Percentiles rank a stretch among this genome's conserved stretches.
These are phyloP conservation scores for Terfezia claveryi DNA, from an alignment of 495 filamentous ascomycete species.

Conservation along the genomic window DNA sequence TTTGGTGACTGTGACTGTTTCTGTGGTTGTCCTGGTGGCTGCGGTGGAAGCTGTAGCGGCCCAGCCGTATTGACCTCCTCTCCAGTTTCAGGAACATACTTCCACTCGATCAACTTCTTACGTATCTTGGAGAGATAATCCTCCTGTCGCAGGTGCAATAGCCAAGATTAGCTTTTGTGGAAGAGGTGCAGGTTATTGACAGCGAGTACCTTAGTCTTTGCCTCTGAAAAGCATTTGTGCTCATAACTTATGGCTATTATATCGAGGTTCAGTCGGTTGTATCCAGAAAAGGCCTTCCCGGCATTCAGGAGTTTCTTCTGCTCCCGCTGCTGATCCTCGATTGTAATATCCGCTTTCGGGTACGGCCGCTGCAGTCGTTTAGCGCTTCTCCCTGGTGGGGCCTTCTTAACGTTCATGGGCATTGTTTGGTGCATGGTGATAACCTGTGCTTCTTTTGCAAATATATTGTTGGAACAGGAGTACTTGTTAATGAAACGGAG, in stretches of 20 bases:
- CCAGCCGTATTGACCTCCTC: conserved; percentile 1
- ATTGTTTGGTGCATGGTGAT: background rate
- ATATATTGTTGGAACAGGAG: background rate
- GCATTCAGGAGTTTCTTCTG: conserved; percentile 6
- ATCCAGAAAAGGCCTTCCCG: conserved; percentile 11
- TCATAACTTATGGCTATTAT: conserved; percentile 16
- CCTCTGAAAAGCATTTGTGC: conserved; percentile 13
- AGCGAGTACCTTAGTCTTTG: conserved; percentile 9
- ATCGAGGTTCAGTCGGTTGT: conserved; percentile 11
- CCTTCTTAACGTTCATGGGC: background rate
- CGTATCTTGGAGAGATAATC: conserved; percentile 14
- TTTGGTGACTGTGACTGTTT: background rate
- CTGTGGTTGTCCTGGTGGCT: background rate
- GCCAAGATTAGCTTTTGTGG: background rate
- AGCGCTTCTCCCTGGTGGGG: background rate
- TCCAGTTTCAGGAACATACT: conserved; percentile 13
- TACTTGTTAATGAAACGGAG: no score
- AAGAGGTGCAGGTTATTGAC: background rate
- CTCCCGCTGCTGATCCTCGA: conserved; percentile 1
- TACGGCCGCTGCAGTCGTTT: conserved; percentile 1
- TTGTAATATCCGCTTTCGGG: conserved; percentile 2
- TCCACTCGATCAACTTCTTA: conserved; percentile 13
- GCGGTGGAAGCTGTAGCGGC: background rate
- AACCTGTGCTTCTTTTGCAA: background rate
- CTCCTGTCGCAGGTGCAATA: conserved; percentile 1